phyloP scores from a whole-genome alignment of 257 asterid genomes.

The Petunia axillaris region DNA sequence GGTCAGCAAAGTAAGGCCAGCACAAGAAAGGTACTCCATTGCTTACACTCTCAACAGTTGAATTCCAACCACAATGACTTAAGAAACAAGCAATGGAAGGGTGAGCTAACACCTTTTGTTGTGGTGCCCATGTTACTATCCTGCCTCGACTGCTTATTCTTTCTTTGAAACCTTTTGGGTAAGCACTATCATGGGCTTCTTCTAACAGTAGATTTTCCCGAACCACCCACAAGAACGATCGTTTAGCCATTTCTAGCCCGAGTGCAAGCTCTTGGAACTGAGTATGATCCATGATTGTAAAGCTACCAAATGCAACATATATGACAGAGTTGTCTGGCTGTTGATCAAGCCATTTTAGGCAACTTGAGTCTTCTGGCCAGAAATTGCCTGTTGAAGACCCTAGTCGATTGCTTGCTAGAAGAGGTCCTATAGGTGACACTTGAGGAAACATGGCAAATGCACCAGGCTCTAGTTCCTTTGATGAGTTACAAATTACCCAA shows the following conservation, averaged over 20 bases:
- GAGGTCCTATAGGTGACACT: constrained; percentile 52
- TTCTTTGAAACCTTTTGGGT: constrained; percentile 51
- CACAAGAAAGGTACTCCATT: constrained; percentile 60
- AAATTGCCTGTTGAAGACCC: constrained; percentile 52
- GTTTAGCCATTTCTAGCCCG: constrained; percentile 50
- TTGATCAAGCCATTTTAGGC: constrained; percentile 58
- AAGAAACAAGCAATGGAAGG: constrained; percentile 60
- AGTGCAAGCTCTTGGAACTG: constrained; percentile 62
- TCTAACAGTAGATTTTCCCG: constrained; percentile 35
- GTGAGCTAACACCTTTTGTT: constrained; percentile 49
- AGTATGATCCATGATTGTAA: constrained; percentile 41
- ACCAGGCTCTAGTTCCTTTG: constrained; percentile 49
- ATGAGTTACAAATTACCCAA: constrained; percentile 54
- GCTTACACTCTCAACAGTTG: constrained; percentile 50
- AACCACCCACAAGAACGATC: constrained; percentile 63
- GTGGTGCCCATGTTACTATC: constrained; percentile 59
- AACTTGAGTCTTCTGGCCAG: constrained; percentile 51
- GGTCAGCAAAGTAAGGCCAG: constrained; percentile 72
- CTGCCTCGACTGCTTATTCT: constrained; percentile 38
- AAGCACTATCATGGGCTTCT: constrained; percentile 4
- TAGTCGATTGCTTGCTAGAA: constrained; percentile 48
- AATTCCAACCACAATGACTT: constrained; percentile 73
- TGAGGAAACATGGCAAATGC: constrained; percentile 38
- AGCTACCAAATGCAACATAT: constrained; percentile 67
- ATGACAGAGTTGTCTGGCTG: constrained; percentile 48